Conservation (phyloP, 495 filamentous ascomycete genomes). For the Barbatosphaeria neglecta region DNA sequence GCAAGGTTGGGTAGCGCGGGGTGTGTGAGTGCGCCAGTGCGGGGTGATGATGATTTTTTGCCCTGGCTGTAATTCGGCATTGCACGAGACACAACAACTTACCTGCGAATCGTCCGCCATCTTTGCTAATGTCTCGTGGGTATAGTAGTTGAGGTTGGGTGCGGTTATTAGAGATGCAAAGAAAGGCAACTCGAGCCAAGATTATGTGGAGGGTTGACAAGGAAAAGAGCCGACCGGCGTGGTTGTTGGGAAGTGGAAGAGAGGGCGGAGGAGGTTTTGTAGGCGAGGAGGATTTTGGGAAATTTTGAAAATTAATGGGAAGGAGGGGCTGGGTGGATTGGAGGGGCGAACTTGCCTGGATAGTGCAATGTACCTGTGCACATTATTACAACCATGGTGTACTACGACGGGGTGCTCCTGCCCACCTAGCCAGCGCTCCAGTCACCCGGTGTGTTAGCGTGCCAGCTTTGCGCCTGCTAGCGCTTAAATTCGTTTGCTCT, state of each 20-base stretch:
- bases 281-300: constrained; percentile 3
- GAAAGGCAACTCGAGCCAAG: constrained; percentile 13
- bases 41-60: constrained; percentile 16
- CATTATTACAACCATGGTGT: no score
- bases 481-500: no score
- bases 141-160: constrained; percentile 10
- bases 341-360: not conserved
- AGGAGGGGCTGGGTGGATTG: constrained; percentile 1
- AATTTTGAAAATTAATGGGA: constrained; percentile 9
- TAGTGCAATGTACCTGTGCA: no score
- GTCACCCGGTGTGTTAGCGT: no score
- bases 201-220: constrained; percentile 12
- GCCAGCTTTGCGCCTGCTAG: no score
- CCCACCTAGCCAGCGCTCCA: no score
- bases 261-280: constrained; percentile 11
- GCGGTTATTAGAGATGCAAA: constrained; percentile 9
- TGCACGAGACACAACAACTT: constrained; percentile 13
- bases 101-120: constrained; percentile 43
- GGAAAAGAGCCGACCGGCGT: constrained; percentile 4
- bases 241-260: constrained; percentile 10
- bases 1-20: constrained; percentile 7
- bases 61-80: no score
- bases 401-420: no score
- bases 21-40: constrained; percentile 13
- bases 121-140: constrained; percentile 24